Percentiles rank a stretch among this genome's conserved stretches.
phyloP scores from a whole-genome alignment of 352 stramenopile genomes.

The Phytophthora capsici region DNA sequence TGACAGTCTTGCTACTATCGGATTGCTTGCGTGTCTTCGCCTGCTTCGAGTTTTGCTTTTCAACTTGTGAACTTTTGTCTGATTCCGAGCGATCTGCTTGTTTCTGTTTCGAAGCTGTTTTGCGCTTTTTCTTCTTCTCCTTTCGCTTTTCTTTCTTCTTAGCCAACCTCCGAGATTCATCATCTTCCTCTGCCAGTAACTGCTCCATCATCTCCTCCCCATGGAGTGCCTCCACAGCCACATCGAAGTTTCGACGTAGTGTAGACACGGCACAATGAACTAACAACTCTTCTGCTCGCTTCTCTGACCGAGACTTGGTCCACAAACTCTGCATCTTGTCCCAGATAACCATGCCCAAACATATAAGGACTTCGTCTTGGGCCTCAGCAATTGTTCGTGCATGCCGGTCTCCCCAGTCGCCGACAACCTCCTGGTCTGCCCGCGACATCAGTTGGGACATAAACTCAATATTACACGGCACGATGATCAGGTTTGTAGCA shows the following conservation, averaged over 20 bases:
- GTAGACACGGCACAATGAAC: conserved; percentile 82
- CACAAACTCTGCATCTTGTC: conserved; percentile 88
- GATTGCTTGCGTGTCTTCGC: conserved; percentile 32
- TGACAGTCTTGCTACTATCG: conserved; percentile 35
- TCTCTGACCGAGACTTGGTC: conserved; percentile 78
- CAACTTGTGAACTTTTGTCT: conserved; percentile 41
- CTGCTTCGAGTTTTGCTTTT: conserved; percentile 41
- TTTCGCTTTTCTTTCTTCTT: conserved; percentile 91
- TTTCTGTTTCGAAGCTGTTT: conserved; percentile 79
- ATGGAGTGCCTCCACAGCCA: conserved; percentile 83
- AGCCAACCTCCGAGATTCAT: conserved; percentile 72
- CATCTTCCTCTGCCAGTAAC: conserved; percentile 83
- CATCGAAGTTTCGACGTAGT: conserved; percentile 83
- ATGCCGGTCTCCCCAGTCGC: conserved; percentile 84
- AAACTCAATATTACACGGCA: conserved; percentile 88
- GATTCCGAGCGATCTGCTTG: conserved; percentile 51
- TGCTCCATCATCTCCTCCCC: conserved; percentile 90
- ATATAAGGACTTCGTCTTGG: conserved; percentile 89
- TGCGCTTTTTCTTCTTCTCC: conserved; percentile 91
- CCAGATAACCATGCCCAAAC: conserved; percentile 89
- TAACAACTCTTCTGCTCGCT: conserved; percentile 79
- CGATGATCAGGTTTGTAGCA: conserved; percentile 81
- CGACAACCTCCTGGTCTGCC: conserved; percentile 83
- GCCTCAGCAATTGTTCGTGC: conserved; percentile 85
- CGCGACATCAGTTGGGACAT: conserved; percentile 86